Percentiles rank a stretch among this genome's conserved stretches.
Evolutionary conservation across 1,139 yeast genomes (phyloP).

Genomic region (Blastobotrys raffinosifermentans): DNA sequence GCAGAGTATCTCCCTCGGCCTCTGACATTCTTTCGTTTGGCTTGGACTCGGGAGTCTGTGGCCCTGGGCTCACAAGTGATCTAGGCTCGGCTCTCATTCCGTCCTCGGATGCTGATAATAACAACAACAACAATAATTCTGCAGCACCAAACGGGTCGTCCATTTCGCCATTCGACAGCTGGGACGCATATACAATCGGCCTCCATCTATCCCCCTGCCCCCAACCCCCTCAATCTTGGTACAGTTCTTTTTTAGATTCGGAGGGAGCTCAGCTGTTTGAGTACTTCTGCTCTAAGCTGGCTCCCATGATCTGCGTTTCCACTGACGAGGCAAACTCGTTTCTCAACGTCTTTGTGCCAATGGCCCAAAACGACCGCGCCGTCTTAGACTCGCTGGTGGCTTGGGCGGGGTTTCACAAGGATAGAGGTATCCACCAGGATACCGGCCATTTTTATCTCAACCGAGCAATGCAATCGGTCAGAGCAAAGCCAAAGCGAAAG

Average conservation of each 20-base stretch:
- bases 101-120: not conserved
- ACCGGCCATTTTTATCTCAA: conserved; percentile 32
- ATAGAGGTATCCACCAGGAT: conserved; percentile 37
- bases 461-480: conserved; percentile 26
- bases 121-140: not conserved
- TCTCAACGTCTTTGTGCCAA: conserved; percentile 66
- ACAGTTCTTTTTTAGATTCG: conserved; percentile 33
- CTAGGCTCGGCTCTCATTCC: not conserved
- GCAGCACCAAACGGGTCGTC: too few relatives aligned
- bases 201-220: conserved; percentile 11
- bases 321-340: conserved; percentile 64
- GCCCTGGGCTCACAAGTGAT: conserved; percentile 1
- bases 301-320: conserved; percentile 56
- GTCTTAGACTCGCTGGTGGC: conserved; percentile 66
- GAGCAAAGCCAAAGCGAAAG: conserved; percentile 18
- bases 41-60: not conserved
- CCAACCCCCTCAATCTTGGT: conserved; percentile 15
- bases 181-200: conserved; percentile 1
- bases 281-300: conserved; percentile 58
- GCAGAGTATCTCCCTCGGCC: too few relatives aligned
- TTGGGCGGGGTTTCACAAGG: conserved; percentile 69
- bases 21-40: too few relatives aligned
- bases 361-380: conserved; percentile 65
- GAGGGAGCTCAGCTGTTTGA: conserved; percentile 51
- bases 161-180: too few relatives aligned